Evolutionary conservation across 805 yeast genomes (phyloP), one percentile per base, ranked within the genome.

Genomic region (Saccharomycopsis babjevae): DNA sequence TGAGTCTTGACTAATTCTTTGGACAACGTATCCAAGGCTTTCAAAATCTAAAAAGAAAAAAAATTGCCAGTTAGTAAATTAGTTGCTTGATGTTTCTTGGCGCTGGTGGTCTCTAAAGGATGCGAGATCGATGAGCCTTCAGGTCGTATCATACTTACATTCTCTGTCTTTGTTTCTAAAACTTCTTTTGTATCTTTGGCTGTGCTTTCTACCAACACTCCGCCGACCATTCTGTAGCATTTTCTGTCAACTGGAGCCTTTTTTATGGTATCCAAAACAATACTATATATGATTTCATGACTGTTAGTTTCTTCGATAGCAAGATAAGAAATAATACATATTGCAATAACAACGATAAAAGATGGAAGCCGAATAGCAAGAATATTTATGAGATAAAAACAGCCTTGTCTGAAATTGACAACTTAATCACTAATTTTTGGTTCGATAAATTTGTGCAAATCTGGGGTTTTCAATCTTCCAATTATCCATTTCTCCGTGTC

Each of bases 141-240:
- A 56, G 1, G 22, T 6, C 22, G 18, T 15, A 34, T 10, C 13
- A 32, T 38, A 62, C 65, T 46, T 60, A 80, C 72, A 58, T 86
- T 86, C 10, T 72, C 71, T 25, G 77, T 68, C 66, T 88, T 90
- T 30, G 81, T 76, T 58, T 79, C 77, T 59, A 90, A 73, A 11
- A 85, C 77, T 13, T 85, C 85, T 3, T 79, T 73, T 3, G 92
- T 94, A 50, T 88, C 90, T n/a, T 79, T 84, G 4, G 90, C 94
- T 3, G 84, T 79, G 66, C 88, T 85, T 69, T 91, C 96, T 18
- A 92, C 88, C 38, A 93, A 77, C 3, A 92, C 96, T 10, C 97
- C 96, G 30, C 97, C 97, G 38, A 93, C 81, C 97, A 94, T 90
- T 68, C 96, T 83, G 74, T 84, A 91, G 69, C 97, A 90, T 69